Conservation (phyloP, 2,329 filamentous ascomycete species). For the Allantophomopsis lycopodina region DNA sequence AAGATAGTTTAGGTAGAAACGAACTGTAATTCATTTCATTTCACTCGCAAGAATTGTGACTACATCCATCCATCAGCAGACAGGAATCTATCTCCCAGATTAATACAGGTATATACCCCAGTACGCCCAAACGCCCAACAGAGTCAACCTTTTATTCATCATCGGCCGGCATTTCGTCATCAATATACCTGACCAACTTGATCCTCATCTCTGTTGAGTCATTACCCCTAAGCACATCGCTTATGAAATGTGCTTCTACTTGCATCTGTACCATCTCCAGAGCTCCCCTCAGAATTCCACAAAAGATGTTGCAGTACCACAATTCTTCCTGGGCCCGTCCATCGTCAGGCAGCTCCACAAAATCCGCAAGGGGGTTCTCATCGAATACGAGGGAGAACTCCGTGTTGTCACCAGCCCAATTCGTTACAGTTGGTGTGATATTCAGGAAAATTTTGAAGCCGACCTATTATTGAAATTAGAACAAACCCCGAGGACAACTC, state of each 20-base stretch:
- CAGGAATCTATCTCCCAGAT: too few relatives aligned
- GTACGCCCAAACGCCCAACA: background rate
- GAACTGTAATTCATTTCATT: too few relatives aligned
- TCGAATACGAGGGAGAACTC: conserved; percentile 95
- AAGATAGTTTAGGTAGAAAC: too few relatives aligned
- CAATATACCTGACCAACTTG: conserved; percentile 82
- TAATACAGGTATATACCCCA: too few relatives aligned
- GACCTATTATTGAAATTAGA: conserved; percentile 39
- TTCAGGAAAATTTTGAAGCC: conserved; percentile 99
- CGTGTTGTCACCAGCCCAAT: conserved; percentile 93
- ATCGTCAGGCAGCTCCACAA: conserved; percentile 94
- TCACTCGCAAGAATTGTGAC: too few relatives aligned
- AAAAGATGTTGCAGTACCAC: conserved; percentile 97
- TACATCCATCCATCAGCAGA: too few relatives aligned
- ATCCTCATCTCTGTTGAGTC: conserved; percentile 97
- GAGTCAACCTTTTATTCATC: conserved; percentile 50
- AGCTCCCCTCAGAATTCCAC: conserved; percentile 79
- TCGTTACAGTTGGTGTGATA: conserved; percentile 82
- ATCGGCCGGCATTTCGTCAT: conserved; percentile 93
- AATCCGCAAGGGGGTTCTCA: conserved; percentile 92
- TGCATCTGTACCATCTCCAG: conserved; percentile 99
- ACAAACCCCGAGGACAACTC: background rate
- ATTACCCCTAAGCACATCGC: conserved; percentile 81
- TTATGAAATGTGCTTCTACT: conserved; percentile 92
- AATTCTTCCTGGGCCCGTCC: conserved; percentile 90